Evolutionary conservation across 2,329 filamentous ascomycete species (phyloP).

Genomic region (Trichoderma afroharzianum): DNA sequence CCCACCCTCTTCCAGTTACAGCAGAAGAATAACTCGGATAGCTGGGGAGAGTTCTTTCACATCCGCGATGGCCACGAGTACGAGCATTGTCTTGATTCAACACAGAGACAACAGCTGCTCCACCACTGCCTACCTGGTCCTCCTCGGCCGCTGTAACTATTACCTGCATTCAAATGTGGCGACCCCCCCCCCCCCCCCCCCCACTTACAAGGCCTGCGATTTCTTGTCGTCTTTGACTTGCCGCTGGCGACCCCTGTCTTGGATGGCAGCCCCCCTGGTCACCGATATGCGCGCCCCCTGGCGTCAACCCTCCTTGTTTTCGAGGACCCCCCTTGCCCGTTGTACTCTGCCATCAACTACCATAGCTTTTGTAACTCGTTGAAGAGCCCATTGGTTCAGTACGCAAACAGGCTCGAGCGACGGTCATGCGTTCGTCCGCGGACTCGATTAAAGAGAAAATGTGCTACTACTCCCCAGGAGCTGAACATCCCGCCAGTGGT

Average conservation of each 20-base stretch:
- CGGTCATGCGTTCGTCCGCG: slow-evolving; percentile 52
- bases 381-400: slow-evolving; percentile 38
- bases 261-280: slow-evolving; percentile 12
- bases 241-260: slow-evolving; percentile 18
- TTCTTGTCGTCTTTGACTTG: slow-evolving; percentile 15
- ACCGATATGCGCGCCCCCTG: slow-evolving; percentile 19
- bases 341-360: slow-evolving; percentile 15
- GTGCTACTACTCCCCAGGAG: slow-evolving; percentile 31
- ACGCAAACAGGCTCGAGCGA: slow-evolving; percentile 39
- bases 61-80: background rate
- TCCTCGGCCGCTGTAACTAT: slow-evolving; percentile 16
- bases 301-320: slow-evolving; percentile 14
- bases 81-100: slow-evolving; percentile 4
- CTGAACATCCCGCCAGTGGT: slow-evolving; percentile 36
- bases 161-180: slow-evolving; percentile 20
- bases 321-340: background rate
- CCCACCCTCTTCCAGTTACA: background rate
- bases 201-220: slow-evolving; percentile 16
- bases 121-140: background rate
- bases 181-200: background rate
- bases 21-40: background rate
- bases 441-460: slow-evolving; percentile 43
- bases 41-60: background rate
- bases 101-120: slow-evolving; percentile 1
- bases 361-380: slow-evolving; percentile 8